Conservation (phyloP, 148 eudicot genomes). For the Suaeda aralocaspica region DNA sequence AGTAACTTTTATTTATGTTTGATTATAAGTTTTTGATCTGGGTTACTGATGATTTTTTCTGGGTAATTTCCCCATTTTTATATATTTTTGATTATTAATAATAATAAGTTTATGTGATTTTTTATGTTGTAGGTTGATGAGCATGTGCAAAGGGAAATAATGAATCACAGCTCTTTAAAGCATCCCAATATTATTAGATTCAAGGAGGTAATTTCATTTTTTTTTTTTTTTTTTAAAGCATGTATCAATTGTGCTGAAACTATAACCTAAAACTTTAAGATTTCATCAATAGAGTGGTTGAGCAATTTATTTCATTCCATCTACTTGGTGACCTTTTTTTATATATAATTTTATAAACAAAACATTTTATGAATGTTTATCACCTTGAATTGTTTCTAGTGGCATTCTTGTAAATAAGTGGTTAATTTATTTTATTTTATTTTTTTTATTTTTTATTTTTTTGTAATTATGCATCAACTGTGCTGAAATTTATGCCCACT, state of each 20-base stretch:
- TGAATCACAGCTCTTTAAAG: slow-evolving; percentile 79
- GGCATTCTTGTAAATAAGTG: too few relatives aligned
- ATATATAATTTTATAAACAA: too few relatives aligned
- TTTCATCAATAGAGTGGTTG: neutral
- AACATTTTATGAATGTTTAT: too few relatives aligned
- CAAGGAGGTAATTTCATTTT: slow-evolving; percentile 53
- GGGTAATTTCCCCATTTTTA: neutral
- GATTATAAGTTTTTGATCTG: slow-evolving; percentile 3
- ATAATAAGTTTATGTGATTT: neutral
- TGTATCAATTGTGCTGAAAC: neutral
- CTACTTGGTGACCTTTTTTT: too few relatives aligned
- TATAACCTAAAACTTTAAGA: neutral
- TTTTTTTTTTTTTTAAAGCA: neutral
- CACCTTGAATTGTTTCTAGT: too few relatives aligned
- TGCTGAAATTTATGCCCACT: too few relatives aligned
- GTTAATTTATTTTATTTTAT: too few relatives aligned
- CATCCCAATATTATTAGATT: slow-evolving; percentile 83
- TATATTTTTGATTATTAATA: neutral
- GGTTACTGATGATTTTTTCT: slow-evolving; percentile 14
- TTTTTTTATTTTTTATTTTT: too few relatives aligned
- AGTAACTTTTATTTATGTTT: neutral
- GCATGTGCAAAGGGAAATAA: slow-evolving; percentile 86
- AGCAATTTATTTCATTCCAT: neutral
- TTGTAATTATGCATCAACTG: too few relatives aligned
- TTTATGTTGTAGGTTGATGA: slow-evolving; percentile 71